Conservation (phyloP, 23 red algal species). For the Gracilariopsis chorda region DNA sequence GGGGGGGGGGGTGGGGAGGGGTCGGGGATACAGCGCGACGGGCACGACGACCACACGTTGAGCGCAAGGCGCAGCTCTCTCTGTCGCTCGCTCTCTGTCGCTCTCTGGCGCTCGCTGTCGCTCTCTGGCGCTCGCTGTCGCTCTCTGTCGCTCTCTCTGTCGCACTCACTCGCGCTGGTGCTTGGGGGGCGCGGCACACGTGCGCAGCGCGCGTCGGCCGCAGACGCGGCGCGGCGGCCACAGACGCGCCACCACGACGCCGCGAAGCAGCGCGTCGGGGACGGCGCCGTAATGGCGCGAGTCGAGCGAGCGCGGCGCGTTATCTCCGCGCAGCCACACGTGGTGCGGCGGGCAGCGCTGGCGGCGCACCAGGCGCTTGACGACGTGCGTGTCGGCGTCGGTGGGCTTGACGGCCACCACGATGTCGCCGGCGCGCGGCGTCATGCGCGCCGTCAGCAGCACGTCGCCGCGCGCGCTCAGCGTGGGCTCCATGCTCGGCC, state of each 20-base stretch:
- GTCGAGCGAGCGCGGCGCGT: conserved; percentile 46
- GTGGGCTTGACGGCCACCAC: conserved; percentile 68
- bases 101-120: neutral
- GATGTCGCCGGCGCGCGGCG: conserved; percentile 38
- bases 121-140: neutral
- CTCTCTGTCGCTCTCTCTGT: neutral
- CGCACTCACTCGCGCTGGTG: neutral
- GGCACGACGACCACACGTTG: neutral
- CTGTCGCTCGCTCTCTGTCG: neutral
- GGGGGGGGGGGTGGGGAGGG: neutral
- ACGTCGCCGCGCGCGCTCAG: conserved; percentile 65
- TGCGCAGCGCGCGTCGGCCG: neutral
- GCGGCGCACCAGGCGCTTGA: conserved; percentile 32
- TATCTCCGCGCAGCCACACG: conserved; percentile 88
- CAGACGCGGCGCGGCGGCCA: conserved; percentile 26
- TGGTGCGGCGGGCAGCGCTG: conserved; percentile 18
- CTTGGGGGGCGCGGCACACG: neutral
- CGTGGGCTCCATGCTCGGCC: conserved; percentile 80
- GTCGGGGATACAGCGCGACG: neutral
- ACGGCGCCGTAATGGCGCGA: conserved; percentile 78
- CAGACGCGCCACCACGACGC: conserved; percentile 34
- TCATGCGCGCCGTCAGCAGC: conserved; percentile 24
- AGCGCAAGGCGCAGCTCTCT: neutral
- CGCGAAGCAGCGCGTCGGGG: conserved; percentile 55
- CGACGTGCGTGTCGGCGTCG: neutral